Conservation (phyloP, 257 asterid genomes). For the Solanum chaucha region DNA sequence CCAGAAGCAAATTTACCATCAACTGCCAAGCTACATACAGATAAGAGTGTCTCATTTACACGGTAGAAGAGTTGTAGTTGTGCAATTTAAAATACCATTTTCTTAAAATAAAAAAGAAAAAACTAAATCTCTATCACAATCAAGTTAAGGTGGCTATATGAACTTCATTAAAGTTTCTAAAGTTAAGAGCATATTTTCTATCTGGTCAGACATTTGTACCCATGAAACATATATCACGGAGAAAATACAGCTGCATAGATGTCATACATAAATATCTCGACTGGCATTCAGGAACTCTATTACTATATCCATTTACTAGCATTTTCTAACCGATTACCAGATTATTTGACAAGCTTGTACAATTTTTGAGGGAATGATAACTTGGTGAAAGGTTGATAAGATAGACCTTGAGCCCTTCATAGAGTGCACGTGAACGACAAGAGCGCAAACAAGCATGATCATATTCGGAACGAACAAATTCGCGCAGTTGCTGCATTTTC, state of each 20-base stretch:
- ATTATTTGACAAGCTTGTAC: background rate
- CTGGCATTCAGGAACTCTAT: background rate
- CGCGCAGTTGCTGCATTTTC: conserved; percentile 72
- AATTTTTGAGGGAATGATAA: background rate
- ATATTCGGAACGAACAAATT: conserved; percentile 87
- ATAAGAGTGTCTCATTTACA: background rate
- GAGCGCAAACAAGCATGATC: conserved; percentile 94
- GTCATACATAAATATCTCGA: background rate
- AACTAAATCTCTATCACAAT: background rate
- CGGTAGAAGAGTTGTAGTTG: background rate
- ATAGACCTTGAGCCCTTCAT: conserved; percentile 81
- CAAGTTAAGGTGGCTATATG: background rate
- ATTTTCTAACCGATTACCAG: background rate
- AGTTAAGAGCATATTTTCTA: background rate
- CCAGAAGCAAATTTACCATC: background rate
- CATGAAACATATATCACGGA: background rate
- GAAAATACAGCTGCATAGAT: background rate
- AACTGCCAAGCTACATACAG: background rate
- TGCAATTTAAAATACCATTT: background rate
- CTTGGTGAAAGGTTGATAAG: conserved; percentile 1
- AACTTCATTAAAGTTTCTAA: background rate
- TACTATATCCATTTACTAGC: background rate
- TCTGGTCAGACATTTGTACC: background rate
- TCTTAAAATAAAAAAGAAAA: background rate
- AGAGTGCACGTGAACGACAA: conserved; percentile 90